These are phyloP conservation scores for Yueomyces sp. DNA, from an alignment of 805 yeast genomes.

Conservation along the genomic window DNA sequence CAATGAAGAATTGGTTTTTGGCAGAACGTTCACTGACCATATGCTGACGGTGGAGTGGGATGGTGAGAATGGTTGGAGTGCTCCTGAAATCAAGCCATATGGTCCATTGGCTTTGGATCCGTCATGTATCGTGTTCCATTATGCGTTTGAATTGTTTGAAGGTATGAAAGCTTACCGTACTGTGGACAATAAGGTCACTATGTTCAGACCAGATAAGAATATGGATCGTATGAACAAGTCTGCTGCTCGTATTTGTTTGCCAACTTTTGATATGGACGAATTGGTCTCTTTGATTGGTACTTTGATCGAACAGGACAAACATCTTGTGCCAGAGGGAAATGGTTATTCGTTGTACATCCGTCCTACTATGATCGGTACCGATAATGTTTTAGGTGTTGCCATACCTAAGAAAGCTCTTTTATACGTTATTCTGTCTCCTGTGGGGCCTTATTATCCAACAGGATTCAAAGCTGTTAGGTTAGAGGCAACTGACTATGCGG, in stretches of 20 bases:
- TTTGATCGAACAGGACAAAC: constrained; percentile 59
- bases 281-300: constrained; percentile 63
- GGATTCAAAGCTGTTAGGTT: constrained; percentile 92
- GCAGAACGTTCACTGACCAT: constrained; percentile 71
- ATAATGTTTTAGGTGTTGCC: constrained; percentile 77
- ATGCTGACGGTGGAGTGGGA: constrained; percentile 85
- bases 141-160: constrained; percentile 89
- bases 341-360: constrained; percentile 90
- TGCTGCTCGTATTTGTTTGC: constrained; percentile 80
- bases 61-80: constrained; percentile 64
- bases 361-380: constrained; percentile 92
- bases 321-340: constrained; percentile 68
- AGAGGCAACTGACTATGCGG: constrained; percentile 92
- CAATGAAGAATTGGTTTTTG: constrained; percentile 54
- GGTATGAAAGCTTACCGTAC: constrained; percentile 87
- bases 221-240: constrained; percentile 85
- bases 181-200: constrained; percentile 48
- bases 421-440: constrained; percentile 86
- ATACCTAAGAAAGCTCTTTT: constrained; percentile 71
- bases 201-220: constrained; percentile 87
- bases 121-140: constrained; percentile 81
- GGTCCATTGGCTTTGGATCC: constrained; percentile 72
- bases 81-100: constrained; percentile 82
- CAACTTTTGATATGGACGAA: constrained; percentile 71
- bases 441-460: constrained; percentile 89